Conservation (phyloP, 495 filamentous ascomycete species). For the Aspergillus sclerotioniger region DNA sequence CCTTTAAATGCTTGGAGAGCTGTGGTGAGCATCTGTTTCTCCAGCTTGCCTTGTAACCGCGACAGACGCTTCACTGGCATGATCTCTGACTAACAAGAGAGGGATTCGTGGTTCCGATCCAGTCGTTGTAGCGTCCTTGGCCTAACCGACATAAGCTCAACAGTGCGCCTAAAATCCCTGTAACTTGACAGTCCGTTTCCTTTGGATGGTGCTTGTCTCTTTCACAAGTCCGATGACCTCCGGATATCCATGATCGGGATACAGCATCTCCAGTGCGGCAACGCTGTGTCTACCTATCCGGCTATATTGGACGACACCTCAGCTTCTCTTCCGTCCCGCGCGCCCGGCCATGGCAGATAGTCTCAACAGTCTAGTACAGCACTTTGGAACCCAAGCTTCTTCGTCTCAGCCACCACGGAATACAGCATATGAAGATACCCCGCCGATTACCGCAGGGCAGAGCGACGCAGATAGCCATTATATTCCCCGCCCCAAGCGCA, state of each 20-base stretch:
- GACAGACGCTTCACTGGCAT: neutral
- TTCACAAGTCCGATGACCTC: neutral
- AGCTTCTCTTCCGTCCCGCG: neutral
- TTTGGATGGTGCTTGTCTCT: neutral
- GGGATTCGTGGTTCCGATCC: neutral
- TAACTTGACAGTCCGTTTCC: neutral
- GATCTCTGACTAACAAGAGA: neutral
- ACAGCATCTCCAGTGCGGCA: neutral
- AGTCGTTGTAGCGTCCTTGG: neutral
- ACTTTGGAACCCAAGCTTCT: conserved; percentile 30
- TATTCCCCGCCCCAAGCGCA: conserved; percentile 82
- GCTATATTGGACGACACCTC: neutral
- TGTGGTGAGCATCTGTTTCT: neutral
- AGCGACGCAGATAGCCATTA: conserved; percentile 55
- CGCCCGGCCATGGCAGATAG: conserved; percentile 33
- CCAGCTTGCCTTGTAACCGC: neutral
- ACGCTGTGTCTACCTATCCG: neutral
- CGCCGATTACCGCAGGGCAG: conserved; percentile 30
- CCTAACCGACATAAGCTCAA: neutral
- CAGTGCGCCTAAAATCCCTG: neutral
- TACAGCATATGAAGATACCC: conserved; percentile 29
- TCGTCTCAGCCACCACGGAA: conserved; percentile 22
- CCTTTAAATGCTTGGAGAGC: neutral
- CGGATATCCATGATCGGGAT: neutral
- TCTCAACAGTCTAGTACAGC: conserved; percentile 58